Evolutionary conservation across 1,284 basidiomycete species (phyloP).

Genomic region (Pascua guehoae): DNA sequence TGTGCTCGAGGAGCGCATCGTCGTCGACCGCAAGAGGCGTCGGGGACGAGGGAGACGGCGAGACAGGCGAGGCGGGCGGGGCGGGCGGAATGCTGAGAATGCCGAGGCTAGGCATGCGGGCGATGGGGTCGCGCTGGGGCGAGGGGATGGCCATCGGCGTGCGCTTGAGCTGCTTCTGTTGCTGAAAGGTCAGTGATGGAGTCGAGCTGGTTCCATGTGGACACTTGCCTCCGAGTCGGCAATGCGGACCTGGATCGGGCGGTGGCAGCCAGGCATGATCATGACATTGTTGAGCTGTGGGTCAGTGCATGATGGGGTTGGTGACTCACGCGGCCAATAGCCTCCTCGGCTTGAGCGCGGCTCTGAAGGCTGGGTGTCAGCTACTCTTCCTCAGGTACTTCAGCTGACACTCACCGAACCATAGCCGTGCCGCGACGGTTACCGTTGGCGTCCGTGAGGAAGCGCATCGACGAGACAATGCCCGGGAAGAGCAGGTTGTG

Average conservation of each 20-base stretch:
- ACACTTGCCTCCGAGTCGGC: constrained; percentile 38
- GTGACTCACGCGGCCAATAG: constrained; percentile 26
- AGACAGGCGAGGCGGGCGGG: background rate
- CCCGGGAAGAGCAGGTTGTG: constrained; percentile 25
- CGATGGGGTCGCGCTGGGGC: background rate
- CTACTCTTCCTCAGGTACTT: too few species aligned
- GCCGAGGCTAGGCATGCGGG: background rate
- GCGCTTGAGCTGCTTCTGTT: constrained; percentile 30
- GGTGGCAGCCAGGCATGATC: constrained; percentile 22
- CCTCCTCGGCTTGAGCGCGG: constrained; percentile 35
- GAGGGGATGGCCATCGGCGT: background rate
- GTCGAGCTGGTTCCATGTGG: background rate
- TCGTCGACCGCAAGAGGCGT: background rate
- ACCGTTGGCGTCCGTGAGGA: constrained; percentile 29
- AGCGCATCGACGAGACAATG: constrained; percentile 30
- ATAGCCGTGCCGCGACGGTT: constrained; percentile 35
- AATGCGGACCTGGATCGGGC: constrained; percentile 34
- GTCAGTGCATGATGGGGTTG: background rate
- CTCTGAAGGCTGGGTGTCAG: constrained; percentile 17
- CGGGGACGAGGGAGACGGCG: background rate
- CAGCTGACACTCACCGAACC: constrained; percentile 25
- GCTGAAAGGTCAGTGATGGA: constrained; percentile 8
- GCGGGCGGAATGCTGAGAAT: background rate
- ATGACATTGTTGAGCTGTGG: constrained; percentile 29
- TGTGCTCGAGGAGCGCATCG: constrained; percentile 1